Evolutionary conservation across 371 early-diverging fungal species (phyloP).

Genomic region (Modicella reniformis): DNA sequence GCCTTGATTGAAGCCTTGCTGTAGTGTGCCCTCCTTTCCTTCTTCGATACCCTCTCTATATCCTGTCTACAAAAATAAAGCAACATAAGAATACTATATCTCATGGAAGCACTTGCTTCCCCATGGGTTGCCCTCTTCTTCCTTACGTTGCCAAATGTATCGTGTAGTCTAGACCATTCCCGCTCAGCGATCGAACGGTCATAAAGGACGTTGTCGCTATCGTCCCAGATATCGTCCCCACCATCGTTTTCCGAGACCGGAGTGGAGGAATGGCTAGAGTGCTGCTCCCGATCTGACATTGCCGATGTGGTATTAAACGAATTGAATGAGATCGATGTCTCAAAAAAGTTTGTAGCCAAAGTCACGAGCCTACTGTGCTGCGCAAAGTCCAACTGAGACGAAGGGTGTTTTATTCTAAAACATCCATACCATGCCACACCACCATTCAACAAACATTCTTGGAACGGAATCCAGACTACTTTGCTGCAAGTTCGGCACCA

Average conservation of each 20-base stretch:
- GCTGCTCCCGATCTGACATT: slow-evolving; percentile 41
- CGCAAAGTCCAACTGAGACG: no score
- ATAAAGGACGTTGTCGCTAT: slow-evolving; percentile 34
- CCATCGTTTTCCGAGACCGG: slow-evolving; percentile 23
- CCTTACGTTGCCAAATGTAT: slow-evolving; percentile 50
- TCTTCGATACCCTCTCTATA: slow-evolving; percentile 54
- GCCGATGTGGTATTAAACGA: background rate
- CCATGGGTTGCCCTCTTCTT: background rate
- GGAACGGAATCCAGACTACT: no score
- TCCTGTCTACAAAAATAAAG: slow-evolving; percentile 28
- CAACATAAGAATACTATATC: background rate
- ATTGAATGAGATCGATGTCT: no score
- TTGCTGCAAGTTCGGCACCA: slow-evolving; percentile 48
- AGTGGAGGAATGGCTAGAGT: slow-evolving; percentile 16
- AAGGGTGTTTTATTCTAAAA: no score
- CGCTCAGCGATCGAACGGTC: slow-evolving; percentile 48
- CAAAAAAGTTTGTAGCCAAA: no score
- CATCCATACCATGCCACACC: no score
- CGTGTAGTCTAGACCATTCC: slow-evolving; percentile 48
- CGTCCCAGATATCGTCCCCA: slow-evolving; percentile 44
- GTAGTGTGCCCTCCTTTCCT: slow-evolving; percentile 46
- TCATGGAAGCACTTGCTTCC: no score
- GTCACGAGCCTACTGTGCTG: no score
- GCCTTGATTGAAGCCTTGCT: slow-evolving; percentile 53
- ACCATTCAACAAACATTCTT: no score